Conservation (phyloP, 331 rosid species). For the Rosa hybrid region DNA sequence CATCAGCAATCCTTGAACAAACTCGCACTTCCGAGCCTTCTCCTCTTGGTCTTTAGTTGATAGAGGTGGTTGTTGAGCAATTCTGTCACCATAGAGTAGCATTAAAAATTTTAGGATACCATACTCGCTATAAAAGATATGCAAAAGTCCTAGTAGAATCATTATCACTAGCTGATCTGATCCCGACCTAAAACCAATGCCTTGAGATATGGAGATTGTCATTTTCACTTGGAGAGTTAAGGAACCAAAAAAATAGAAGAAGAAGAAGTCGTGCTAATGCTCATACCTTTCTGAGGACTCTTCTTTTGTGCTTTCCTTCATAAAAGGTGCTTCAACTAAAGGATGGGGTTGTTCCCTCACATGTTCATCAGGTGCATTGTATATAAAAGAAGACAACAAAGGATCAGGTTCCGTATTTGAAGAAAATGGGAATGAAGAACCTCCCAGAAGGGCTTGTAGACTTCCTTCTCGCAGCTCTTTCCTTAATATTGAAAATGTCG, state of each 20-base stretch:
- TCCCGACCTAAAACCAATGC: background rate
- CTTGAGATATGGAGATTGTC: background rate
- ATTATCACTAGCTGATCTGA: background rate
- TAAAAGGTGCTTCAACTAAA: conserved; percentile 38
- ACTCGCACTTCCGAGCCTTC: conserved; percentile 67
- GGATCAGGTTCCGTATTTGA: conserved; percentile 79
- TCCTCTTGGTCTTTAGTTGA: conserved; percentile 72
- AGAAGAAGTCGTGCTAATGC: background rate
- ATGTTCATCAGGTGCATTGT: conserved; percentile 56
- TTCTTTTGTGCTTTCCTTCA: conserved; percentile 47
- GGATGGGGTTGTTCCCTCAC: conserved; percentile 34
- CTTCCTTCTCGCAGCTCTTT: conserved; percentile 83
- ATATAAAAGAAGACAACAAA: conserved; percentile 76
- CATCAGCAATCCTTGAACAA: conserved; percentile 74
- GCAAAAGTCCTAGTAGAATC: background rate
- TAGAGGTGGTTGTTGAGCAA: conserved; percentile 31
- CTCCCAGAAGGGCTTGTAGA: conserved; percentile 75
- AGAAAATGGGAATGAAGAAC: conserved; percentile 56
- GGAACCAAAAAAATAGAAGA: background rate
- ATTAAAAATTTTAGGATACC: background rate
- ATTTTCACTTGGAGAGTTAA: background rate
- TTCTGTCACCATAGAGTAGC: conserved; percentile 42
- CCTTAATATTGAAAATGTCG: conserved; percentile 67
- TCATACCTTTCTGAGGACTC: conserved; percentile 54
- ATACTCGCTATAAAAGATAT: background rate